Base-by-base conservation (phyloP, 345 rosid species). In the Sonneratia caseolaris region DNA sequence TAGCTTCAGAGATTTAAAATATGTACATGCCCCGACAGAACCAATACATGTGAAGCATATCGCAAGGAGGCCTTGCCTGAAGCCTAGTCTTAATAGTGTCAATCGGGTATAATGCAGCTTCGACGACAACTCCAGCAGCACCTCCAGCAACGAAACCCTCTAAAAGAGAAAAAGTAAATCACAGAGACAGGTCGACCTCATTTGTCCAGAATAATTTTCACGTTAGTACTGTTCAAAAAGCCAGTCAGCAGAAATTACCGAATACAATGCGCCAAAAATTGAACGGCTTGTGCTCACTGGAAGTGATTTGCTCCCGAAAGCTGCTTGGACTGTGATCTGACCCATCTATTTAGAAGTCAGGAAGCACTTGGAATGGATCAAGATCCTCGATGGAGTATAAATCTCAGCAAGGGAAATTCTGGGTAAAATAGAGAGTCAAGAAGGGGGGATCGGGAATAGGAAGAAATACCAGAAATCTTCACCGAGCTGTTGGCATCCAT, bases 51-150 rank as follows among this genome's bases (percentile, higher is more conserved):
- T 1, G 3, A 57, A 53, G 48, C 64, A 16, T 24, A 19, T 19
- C 10, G 68, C 24, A 62, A 27, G 13, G 56, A n/a, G 47, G 55
- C 51, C 81, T 75, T 66, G 82, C 98, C 84, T 92, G 98, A 1
- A 92, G 79, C 69, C 96, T 81, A 70, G 98, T 92, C 82, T 88
- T 92, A 68, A 90, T 86, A 3, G 98, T 92, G 83, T 92, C 98
- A 73, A 92, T 82, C 55, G 98, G 96, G 77, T 92, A 92, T 57
- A 92, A 74, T 68, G 87, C 87, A 22, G 98, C 86, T 81, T 92
- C 96, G 12, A 87, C 98, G 51, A 87, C 79, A 75, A 88, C 86
- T 71, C 98, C 98, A 75, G 95, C 93, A 32, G 85, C 67, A 48
- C 93, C 95, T 75, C 96, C 98, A 40, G 96, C 88, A 62, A 90